Conservation (phyloP, 1,284 basidiomycete species). For the Sporisorium exsertum region DNA sequence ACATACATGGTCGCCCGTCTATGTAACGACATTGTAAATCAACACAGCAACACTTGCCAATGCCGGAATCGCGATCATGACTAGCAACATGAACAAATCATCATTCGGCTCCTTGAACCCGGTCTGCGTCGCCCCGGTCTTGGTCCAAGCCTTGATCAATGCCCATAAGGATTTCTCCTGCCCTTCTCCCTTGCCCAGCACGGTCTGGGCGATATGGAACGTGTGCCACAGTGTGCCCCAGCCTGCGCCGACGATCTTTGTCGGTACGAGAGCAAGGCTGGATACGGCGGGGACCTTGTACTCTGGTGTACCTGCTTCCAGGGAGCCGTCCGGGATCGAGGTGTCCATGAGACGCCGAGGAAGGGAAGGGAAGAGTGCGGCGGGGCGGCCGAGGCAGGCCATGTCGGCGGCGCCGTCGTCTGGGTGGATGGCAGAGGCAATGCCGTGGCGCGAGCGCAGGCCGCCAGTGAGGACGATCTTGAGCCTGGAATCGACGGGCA, state of each 20-base stretch:
- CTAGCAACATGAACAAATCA: slow-evolving; percentile 31
- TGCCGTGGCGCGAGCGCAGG: slow-evolving; percentile 75
- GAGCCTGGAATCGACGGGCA: slow-evolving; percentile 43
- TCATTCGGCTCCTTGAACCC: slow-evolving; percentile 43
- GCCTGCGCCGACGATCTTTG: slow-evolving; percentile 66
- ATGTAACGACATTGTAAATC: no score
- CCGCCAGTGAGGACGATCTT: slow-evolving; percentile 86
- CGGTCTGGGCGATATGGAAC: slow-evolving; percentile 47
- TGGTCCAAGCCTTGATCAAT: slow-evolving; percentile 32
- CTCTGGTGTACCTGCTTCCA: slow-evolving; percentile 46
- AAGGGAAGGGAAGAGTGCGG: slow-evolving; percentile 77
- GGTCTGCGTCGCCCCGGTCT: slow-evolving; percentile 33
- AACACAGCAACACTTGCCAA: slow-evolving; percentile 26
- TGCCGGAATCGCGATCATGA: slow-evolving; percentile 24
- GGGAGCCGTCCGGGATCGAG: slow-evolving; percentile 30
- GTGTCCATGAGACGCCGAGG: slow-evolving; percentile 70
- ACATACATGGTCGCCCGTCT: no score
- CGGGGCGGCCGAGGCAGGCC: slow-evolving; percentile 80
- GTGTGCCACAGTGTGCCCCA: slow-evolving; percentile 57
- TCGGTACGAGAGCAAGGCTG: slow-evolving; percentile 56
- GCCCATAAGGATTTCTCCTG: slow-evolving; percentile 13
- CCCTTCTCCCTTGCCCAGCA: slow-evolving; percentile 19
- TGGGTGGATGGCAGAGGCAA: slow-evolving; percentile 72
- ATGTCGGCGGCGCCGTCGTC: slow-evolving; percentile 72
- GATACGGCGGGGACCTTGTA: slow-evolving; percentile 59